Base-by-base conservation (phyloP, 805 yeast species). In the Hanseniaspora taiwanica region DNA sequence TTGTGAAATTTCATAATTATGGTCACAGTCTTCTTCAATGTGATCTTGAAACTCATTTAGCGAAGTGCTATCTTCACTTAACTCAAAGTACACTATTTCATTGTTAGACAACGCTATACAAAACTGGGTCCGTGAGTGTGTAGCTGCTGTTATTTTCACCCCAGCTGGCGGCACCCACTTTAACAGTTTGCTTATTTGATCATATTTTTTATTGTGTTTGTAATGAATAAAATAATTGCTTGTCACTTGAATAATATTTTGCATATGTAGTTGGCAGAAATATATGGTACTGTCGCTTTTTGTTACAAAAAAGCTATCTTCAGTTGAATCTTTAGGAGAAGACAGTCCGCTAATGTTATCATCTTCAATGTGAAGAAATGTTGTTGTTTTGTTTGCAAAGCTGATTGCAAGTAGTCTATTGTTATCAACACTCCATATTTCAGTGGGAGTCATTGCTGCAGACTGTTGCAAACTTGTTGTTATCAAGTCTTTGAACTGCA, bases 111-210 rank as follows among this genome's bases (percentile, higher is more conserved):
- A 58, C 0, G 78, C 85, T 4, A 89, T 49, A 0, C 72, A 74
- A 1, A 87, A 63, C 56, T 91, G 97, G 2, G 71, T 66, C 19
- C 68, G 63, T 14, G 85, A 83, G 2, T 79, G 59, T 1, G 82
- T 54, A 1, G 84, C 78, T n/a, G 64, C 60, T 0, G 71, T 50
- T 31, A 91, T 68, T 19, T 69, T 64, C 17, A 77, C 72, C 2
- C 91, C 94, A 0, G 78, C 76, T 0, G 96, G 94, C 1, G 94
- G 84, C 21, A 58, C 63, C 97, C 97, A 91, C 45, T 80, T 80
- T 12, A 68, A 59, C n/a, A 60, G 54, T 34, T 59, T 55, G 16
- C 59, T 47, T 19, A 48, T 48, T 2, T 48, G 50, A 4, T 50
- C 48, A n/a, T 63, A 56, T n/a, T 52, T 47, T 21, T 49, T 50